Evolutionary conservation across 257 asterid genomes (phyloP), one percentile per base, ranked within the genome.

Genomic region (Nicotiana knightiana): DNA sequence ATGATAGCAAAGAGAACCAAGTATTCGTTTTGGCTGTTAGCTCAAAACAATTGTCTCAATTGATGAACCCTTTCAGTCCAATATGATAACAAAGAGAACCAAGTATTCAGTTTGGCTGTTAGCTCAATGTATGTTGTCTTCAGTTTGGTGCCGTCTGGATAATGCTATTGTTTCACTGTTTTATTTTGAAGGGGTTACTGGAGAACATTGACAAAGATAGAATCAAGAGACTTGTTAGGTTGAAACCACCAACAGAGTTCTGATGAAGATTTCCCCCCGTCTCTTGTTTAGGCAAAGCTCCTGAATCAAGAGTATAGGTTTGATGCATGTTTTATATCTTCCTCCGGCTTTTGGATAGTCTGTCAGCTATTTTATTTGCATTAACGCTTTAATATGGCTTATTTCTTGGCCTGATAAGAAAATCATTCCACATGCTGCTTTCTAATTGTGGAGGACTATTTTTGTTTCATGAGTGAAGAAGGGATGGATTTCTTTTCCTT

Each of bases 151-250:
- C 24, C 0, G 26, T 39, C 39, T 64, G 26, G 62, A 43, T 48
- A 16, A 66, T 79, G 33, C 39, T 37, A 55, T 76, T 43, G 30
- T 79, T 58, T 15, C 12, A 9, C 39, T 55, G 43, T 86, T 68
- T 59, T 46, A 35, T 58, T 78, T 65, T 82, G 75, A 67, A 89
- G 92, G 92, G 92, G 37, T 67, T 89, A 81, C 83, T 89, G 84
- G 92, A 89, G 82, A 89, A 87, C 86, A 83, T 88, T 3, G 92
- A 89, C 46, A 89, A 81, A 81, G 92, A 89, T 7, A 87, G 92
- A 83, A 89, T 89, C 80, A 87, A 84, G 80, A 86, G 92, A 83
- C 88, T 89, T 15, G 66, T 87, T 33, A 81, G 92, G 85, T 54
- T 87, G 85, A 89, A 87, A 70, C 90, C 92, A 2, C 92, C 92